These are phyloP conservation scores for Eucalyptus tenuipes DNA, from an alignment of 345 rosid genomes.

Conservation along the genomic window DNA sequence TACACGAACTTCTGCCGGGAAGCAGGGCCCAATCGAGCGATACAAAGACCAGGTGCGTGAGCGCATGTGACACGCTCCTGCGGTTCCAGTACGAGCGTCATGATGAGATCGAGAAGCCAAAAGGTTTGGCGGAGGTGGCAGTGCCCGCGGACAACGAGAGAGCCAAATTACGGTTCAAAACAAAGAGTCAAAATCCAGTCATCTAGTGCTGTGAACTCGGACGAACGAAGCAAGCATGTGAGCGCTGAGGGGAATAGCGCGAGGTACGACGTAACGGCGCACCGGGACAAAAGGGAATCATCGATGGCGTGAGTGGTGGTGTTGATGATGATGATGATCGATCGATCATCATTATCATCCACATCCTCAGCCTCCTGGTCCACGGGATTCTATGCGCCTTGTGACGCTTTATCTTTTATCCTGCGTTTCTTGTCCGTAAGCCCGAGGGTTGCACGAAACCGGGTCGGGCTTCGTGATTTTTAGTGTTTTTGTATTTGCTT, in stretches of 20 bases:
- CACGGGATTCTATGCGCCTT: not conserved
- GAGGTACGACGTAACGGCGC: not conserved
- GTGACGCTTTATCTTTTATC: not conserved
- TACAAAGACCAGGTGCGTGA: not conserved
- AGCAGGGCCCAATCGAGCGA: not conserved
- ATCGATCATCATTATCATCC: not conserved
- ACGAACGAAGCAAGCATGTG: not conserved
- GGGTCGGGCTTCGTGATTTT: not conserved
- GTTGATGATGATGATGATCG: not conserved
- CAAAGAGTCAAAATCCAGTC: not conserved
- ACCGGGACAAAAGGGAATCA: not conserved
- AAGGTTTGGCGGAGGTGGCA: not conserved
- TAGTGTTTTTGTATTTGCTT: not conserved
- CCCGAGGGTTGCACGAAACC: not conserved
- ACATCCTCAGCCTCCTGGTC: not conserved
- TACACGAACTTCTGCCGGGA: not conserved
- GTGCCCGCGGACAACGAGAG: not conserved
- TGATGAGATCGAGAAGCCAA: not conserved
- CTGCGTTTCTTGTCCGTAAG: not conserved
- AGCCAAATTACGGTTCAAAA: not conserved
- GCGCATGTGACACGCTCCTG: not conserved
- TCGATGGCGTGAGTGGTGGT: not conserved
- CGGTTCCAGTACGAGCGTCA: not conserved
- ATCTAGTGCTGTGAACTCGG: not conserved
- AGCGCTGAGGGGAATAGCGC: not conserved